A percentile compares a stretch with the other conserved stretches of the same genome.
phyloP scores from a whole-genome alignment of 225 moss, liverwort and hornwort species.

The Asterella californica region DNA sequence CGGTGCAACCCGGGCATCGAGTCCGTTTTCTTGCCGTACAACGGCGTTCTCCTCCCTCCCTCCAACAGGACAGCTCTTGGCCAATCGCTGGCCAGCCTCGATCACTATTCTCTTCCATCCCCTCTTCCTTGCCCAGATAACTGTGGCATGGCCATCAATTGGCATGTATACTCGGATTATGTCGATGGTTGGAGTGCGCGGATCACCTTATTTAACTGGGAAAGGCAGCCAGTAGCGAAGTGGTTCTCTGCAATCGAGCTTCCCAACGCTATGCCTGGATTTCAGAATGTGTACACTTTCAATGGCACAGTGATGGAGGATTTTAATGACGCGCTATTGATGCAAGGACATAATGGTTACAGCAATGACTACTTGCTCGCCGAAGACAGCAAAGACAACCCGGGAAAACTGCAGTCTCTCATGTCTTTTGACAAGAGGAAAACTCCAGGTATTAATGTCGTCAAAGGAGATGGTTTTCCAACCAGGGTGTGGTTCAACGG shows the following conservation, averaged over 20 bases:
- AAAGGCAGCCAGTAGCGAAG: not conserved
- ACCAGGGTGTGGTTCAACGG: constrained; percentile 71
- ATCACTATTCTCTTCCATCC: constrained; percentile 26
- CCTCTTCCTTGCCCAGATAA: constrained; percentile 40
- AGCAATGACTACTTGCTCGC: constrained; percentile 23
- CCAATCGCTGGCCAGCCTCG: constrained; percentile 20
- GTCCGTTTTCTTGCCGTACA: constrained; percentile 31
- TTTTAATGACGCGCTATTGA: constrained; percentile 33
- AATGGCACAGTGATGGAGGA: constrained; percentile 32
- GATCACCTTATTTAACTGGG: constrained; percentile 43
- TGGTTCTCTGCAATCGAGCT: constrained; percentile 41
- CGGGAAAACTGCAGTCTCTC: constrained; percentile 44
- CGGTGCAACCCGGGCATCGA: constrained; percentile 27
- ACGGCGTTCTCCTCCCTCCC: constrained; percentile 35
- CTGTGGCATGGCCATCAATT: constrained; percentile 43
- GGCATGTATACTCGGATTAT: constrained; percentile 50
- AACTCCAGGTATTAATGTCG: constrained; percentile 34
- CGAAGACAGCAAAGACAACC: constrained; percentile 13
- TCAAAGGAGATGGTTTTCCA: constrained; percentile 54
- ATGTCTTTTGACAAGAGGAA: constrained; percentile 44
- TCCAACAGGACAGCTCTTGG: constrained; percentile 36
- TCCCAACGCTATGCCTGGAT: constrained; percentile 30
- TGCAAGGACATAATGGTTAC: constrained; percentile 35
- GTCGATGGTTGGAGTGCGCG: constrained; percentile 45
- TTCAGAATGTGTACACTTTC: constrained; percentile 40